These are phyloP conservation scores for Castanea sativa DNA, from an alignment of 306 rosid species.

Conservation along the genomic window DNA sequence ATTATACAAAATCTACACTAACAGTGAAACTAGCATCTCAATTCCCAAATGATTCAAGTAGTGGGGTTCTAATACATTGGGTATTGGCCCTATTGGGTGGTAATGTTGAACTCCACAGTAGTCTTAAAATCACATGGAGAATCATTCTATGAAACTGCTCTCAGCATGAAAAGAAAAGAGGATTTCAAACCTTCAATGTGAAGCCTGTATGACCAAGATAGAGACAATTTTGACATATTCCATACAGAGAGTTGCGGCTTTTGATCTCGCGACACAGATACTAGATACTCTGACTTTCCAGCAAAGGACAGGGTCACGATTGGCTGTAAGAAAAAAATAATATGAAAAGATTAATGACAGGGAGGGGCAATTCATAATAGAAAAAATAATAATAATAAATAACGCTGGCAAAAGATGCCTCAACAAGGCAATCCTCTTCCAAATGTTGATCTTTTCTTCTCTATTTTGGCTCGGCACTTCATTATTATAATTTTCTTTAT, in stretches of 20 bases:
- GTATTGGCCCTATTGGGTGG: no score
- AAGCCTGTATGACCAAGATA: slow-evolving; percentile 83
- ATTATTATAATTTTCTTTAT: no score
- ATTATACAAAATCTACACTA: not conserved
- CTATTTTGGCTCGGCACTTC: not conserved
- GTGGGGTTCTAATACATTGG: not conserved
- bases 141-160: not conserved
- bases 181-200: slow-evolving; percentile 68
- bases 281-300: slow-evolving; percentile 75
- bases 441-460: not conserved
- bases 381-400: not conserved
- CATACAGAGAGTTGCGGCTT: slow-evolving; percentile 71
- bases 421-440: not conserved
- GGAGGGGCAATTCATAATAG: slow-evolving; percentile 1
- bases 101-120: not conserved
- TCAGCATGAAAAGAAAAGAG: slow-evolving; percentile 4
- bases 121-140: not conserved
- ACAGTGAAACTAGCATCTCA: not conserved
- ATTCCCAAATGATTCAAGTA: not conserved
- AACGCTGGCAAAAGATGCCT: not conserved
- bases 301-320: slow-evolving; percentile 63
- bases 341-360: not conserved
- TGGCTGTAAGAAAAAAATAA: slow-evolving; percentile 43
- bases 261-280: slow-evolving; percentile 68
- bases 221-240: slow-evolving; percentile 61